Base-by-base conservation (phyloP, 371 early-diverging fungal species). In the Nematocida sp. region DNA sequence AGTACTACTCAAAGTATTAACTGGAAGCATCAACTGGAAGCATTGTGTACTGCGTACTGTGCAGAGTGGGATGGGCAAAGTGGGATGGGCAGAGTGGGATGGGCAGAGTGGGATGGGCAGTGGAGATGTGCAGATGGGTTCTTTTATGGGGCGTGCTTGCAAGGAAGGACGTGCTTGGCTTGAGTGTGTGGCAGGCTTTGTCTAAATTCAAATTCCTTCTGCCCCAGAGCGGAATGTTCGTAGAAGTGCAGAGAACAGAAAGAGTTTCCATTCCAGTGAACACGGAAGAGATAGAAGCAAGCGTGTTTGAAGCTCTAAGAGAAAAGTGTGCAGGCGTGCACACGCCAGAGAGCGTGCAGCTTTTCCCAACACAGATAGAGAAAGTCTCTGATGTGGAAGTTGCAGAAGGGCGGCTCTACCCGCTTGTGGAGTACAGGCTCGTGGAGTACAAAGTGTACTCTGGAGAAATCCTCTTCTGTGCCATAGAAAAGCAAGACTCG, bases 381-480 rank as follows among this genome's bases (percentile, higher is more conserved):
- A 15, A 45, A 1, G 19, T 70, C 25, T 13, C 1, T 21, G 74
- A 70, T 51, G 45, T 70, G 38, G 51, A 58, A 51, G 32, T 70
- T 25, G 52, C 56, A 21, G 74, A 70, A 17, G 74, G 74, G 29
- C 11, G 57, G 50, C 53, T 70, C 11, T 70, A 70, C 45, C 74
- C 74, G 27, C 25, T 70, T n/a, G 74, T 70, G 3, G 4, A 2
- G 37, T 70, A 70, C 37, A 70, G 37, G 36, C 48, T 70, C 13
- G 36, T 70, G n/a, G 52, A 38, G 38, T 70, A 60, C 38, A 17
- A 43, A 46, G 74, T 60, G 11, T 27, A 45, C 32, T n/a, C 38
- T 34, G 74, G 58, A 31, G 74, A 70, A 31, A 41, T 70, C 23
- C 63, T 70, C 11, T 17, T 13, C 15, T 70, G 74, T 43, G 50